phyloP scores from a whole-genome alignment of 345 rosid species.

The Zanthoxylum bungeanum region DNA sequence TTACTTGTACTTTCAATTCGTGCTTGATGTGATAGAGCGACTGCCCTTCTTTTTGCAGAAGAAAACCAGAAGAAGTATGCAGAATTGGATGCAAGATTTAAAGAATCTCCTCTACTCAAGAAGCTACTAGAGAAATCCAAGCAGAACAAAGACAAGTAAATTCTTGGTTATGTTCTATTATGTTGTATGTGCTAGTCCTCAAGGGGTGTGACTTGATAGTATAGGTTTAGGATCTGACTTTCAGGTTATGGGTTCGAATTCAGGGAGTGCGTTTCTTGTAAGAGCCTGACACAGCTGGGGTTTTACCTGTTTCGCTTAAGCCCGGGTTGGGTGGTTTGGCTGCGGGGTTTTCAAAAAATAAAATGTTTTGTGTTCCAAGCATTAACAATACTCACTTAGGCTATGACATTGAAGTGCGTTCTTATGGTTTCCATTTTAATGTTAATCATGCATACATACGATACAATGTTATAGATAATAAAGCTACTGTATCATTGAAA shows the following conservation, averaged over 20 bases:
- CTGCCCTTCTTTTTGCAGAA: conserved; percentile 40
- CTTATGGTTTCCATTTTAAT: neutral
- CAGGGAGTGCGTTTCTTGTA: too few relatives aligned
- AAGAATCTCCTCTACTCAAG: conserved; percentile 77
- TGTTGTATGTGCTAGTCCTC: too few relatives aligned
- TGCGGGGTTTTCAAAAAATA: too few relatives aligned
- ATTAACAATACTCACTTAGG: neutral
- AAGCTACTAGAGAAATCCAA: conserved; percentile 74
- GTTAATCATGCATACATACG: neutral
- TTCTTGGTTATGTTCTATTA: conserved; percentile 5
- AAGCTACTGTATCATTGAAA: neutral
- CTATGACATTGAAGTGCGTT: neutral
- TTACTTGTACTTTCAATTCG: neutral
- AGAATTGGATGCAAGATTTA: conserved; percentile 73
- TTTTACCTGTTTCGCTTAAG: too few relatives aligned
- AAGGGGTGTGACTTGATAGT: too few relatives aligned
- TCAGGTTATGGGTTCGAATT: too few relatives aligned
- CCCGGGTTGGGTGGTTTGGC: too few relatives aligned
- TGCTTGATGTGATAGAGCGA: neutral
- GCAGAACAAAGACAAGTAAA: conserved; percentile 77
- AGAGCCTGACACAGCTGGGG: too few relatives aligned
- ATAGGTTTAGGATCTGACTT: too few relatives aligned
- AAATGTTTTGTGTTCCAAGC: too few relatives aligned
- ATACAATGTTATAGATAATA: neutral
- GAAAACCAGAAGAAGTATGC: conserved; percentile 93